phyloP scores from a whole-genome alignment of 2,329 filamentous ascomycete species.

The Penicillium rolfsii region DNA sequence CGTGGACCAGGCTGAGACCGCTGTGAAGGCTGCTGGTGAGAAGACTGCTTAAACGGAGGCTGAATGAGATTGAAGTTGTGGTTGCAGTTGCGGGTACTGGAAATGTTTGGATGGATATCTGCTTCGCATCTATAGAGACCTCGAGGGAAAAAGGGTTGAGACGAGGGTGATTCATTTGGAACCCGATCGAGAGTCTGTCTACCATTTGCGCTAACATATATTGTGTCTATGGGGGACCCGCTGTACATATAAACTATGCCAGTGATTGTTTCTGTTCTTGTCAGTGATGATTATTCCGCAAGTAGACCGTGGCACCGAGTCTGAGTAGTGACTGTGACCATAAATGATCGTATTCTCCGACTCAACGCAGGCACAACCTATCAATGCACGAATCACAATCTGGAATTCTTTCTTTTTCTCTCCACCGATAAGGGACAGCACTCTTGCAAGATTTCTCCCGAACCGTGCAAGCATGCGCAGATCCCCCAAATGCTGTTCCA shows the following conservation, averaged over 20 bases:
- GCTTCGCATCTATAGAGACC: slow-evolving; percentile 16
- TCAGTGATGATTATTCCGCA: neutral
- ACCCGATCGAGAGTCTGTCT: slow-evolving; percentile 1
- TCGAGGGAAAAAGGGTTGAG: slow-evolving; percentile 3
- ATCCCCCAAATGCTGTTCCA: neutral
- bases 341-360: neutral
- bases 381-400: neutral
- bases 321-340: too few relatives aligned
- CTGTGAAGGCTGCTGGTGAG: slow-evolving; percentile 33
- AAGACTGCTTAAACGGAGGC: slow-evolving; percentile 25
- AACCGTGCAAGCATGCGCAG: neutral
- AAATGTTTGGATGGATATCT: slow-evolving; percentile 11
- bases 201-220: neutral
- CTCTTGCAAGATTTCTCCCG: neutral
- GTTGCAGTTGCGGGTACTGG: slow-evolving; percentile 1
- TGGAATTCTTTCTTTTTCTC: neutral
- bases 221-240: slow-evolving; percentile 14
- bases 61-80: neutral
- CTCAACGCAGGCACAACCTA: neutral
- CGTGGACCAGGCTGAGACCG: slow-evolving; percentile 36
- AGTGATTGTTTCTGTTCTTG: slow-evolving; percentile 19
- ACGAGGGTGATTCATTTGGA: neutral
- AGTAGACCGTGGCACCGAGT: neutral
- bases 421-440: neutral
- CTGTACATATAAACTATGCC: slow-evolving; percentile 31